Conservation (phyloP, 2,329 filamentous ascomycete genomes). For the Fusarium buxicola region DNA sequence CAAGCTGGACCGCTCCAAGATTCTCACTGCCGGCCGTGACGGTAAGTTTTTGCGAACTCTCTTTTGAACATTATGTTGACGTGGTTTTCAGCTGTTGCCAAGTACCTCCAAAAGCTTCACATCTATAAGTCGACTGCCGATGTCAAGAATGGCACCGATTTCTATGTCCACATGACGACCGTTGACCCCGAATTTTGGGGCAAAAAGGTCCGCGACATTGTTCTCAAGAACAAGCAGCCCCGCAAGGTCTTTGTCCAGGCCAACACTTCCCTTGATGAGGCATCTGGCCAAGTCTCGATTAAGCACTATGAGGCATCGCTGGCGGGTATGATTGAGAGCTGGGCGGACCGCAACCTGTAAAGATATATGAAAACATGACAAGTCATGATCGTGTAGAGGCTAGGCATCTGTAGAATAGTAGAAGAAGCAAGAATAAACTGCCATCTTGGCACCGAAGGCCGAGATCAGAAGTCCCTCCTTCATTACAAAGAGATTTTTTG, state of each 20-base stretch:
- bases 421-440: constrained; percentile 11
- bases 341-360: constrained; percentile 70
- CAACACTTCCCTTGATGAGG: constrained; percentile 80
- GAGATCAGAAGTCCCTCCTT: not conserved
- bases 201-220: constrained; percentile 79
- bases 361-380: constrained; percentile 11
- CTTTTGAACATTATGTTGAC: constrained; percentile 39
- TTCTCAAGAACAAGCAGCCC: constrained; percentile 82
- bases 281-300: constrained; percentile 76
- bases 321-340: constrained; percentile 87
- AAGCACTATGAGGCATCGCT: constrained; percentile 88
- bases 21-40: constrained; percentile 82
- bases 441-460: constrained; percentile 6
- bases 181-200: constrained; percentile 89
- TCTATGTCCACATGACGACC: constrained; percentile 86
- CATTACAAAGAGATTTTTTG: not conserved
- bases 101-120: constrained; percentile 90
- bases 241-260: constrained; percentile 94
- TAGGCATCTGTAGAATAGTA: constrained; percentile 34
- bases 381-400: constrained; percentile 5
- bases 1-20: constrained; percentile 85
- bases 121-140: constrained; percentile 94
- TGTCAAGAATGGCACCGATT: constrained; percentile 77
- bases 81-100: constrained; percentile 72
- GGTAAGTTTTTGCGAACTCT: constrained; percentile 51